Percentiles rank a stretch among this genome's conserved stretches.
phyloP scores from a whole-genome alignment of 495 filamentous ascomycete species.

The Penicillium daleae region DNA sequence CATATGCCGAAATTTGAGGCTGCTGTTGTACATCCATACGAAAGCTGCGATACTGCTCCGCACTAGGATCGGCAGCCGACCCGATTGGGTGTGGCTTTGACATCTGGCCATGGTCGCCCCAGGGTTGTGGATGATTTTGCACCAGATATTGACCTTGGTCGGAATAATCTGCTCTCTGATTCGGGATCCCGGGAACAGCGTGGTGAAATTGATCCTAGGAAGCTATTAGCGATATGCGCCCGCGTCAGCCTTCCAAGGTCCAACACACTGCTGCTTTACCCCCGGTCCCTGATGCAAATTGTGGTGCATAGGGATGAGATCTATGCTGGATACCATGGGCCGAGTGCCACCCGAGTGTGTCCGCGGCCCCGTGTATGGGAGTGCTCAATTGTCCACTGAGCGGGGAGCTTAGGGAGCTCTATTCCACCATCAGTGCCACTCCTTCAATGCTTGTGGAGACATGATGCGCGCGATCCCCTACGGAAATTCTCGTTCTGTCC shows the following conservation, averaged over 20 bases:
- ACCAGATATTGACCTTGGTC: not conserved
- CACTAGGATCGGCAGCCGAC: too few species aligned
- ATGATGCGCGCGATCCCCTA: conserved; percentile 35
- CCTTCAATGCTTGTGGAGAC: conserved; percentile 24
- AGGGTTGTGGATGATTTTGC: not conserved
- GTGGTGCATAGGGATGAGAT: conserved; percentile 14
- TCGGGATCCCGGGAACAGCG: not conserved
- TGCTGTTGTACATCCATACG: conserved; percentile 1
- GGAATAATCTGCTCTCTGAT: not conserved
- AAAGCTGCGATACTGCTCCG: conserved; percentile 1
- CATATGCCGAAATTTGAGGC: not conserved
- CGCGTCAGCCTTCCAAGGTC: not conserved
- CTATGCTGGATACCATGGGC: conserved; percentile 20
- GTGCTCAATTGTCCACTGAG: conserved; percentile 22
- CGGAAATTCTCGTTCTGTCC: conserved; percentile 33
- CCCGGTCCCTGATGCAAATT: conserved; percentile 1
- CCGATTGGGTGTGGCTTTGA: not conserved
- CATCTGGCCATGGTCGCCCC: not conserved
- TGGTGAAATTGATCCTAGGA: conserved; percentile 6
- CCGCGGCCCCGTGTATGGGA: conserved; percentile 19
- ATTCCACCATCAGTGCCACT: conserved; percentile 38
- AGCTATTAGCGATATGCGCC: conserved; percentile 6
- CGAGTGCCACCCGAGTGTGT: conserved; percentile 24
- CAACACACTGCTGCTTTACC: conserved; percentile 22
- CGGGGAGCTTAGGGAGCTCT: conserved; percentile 35